Evolutionary conservation across 2,329 filamentous ascomycete species (phyloP).

Genomic region (Colletotrichum caudatum): DNA sequence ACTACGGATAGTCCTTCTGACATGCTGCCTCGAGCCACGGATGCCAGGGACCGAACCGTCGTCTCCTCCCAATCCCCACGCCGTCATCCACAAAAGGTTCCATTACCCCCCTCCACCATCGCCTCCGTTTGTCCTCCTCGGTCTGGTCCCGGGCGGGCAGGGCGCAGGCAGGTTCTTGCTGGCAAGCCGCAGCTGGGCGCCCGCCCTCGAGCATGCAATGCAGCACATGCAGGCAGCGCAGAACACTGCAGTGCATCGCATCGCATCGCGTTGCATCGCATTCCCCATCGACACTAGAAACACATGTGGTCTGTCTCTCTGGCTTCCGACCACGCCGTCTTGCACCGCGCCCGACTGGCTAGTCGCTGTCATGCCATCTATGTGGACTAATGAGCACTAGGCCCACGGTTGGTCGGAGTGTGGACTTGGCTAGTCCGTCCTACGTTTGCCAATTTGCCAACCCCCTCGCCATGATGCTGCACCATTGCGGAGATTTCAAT

Average conservation of each 20-base stretch:
- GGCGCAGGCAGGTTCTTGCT: not conserved
- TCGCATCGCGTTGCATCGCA: conserved; percentile 35
- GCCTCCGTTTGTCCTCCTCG: conserved; percentile 12
- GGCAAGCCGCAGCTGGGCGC: conserved; percentile 29
- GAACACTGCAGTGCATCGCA: conserved; percentile 27
- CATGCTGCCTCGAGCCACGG: conserved; percentile 29
- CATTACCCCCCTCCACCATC: conserved; percentile 7
- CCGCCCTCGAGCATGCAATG: conserved; percentile 33
- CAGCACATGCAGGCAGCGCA: conserved; percentile 35
- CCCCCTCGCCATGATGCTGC: conserved; percentile 36
- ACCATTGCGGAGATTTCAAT: conserved; percentile 38
- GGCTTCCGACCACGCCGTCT: conserved; percentile 19
- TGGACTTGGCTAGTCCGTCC: conserved; percentile 12
- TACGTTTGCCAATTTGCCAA: conserved; percentile 31
- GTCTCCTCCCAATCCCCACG: conserved; percentile 24
- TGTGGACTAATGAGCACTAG: conserved; percentile 10
- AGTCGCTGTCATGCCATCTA: conserved; percentile 26
- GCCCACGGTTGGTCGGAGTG: conserved; percentile 15
- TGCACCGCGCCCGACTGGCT: conserved; percentile 34
- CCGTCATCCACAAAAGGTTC: conserved; percentile 14
- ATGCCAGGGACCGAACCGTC: conserved; percentile 39
- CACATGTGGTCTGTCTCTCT: conserved; percentile 37
- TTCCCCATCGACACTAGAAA: conserved; percentile 27
- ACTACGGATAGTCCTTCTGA: conserved; percentile 10
- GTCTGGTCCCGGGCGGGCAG: conserved; percentile 8